phyloP scores from a whole-genome alignment of 495 filamentous ascomycete species.

The Podospora bellae-mahoneyi region DNA sequence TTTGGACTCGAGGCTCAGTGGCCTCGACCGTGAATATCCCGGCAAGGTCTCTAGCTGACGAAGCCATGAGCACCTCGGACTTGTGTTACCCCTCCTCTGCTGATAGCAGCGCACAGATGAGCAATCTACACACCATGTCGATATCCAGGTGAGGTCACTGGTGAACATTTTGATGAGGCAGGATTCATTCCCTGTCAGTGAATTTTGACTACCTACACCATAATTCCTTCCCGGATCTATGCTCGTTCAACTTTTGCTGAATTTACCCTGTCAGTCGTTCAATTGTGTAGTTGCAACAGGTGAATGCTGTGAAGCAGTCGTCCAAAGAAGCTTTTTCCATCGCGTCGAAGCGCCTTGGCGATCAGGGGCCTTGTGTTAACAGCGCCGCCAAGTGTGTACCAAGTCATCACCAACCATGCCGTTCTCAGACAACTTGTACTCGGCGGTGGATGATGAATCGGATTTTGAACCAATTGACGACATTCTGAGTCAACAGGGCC shows the following conservation, averaged over 20 bases:
- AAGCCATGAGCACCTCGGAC: neutral
- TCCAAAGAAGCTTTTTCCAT: slow-evolving; percentile 25
- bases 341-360: slow-evolving; percentile 8
- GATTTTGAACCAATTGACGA: slow-evolving; percentile 25
- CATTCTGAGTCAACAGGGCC: neutral
- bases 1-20: neutral
- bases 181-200: neutral
- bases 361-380: slow-evolving; percentile 12
- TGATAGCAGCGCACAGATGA: neutral
- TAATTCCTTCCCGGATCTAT: neutral
- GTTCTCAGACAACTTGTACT: slow-evolving; percentile 47
- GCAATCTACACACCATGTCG: neutral
- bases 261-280: too few relatives aligned
- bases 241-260: too few relatives aligned
- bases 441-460: slow-evolving; percentile 37
- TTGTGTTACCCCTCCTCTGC: neutral
- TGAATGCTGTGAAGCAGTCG: slow-evolving; percentile 5
- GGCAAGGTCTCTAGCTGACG: neutral
- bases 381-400: slow-evolving; percentile 8
- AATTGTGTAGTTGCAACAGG: neutral
- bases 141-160: neutral
- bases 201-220: neutral
- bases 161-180: neutral
- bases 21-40: neutral
- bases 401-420: slow-evolving; percentile 30